Base-by-base conservation (phyloP, 805 yeast genomes). In the Metschnikowia borealis region DNA sequence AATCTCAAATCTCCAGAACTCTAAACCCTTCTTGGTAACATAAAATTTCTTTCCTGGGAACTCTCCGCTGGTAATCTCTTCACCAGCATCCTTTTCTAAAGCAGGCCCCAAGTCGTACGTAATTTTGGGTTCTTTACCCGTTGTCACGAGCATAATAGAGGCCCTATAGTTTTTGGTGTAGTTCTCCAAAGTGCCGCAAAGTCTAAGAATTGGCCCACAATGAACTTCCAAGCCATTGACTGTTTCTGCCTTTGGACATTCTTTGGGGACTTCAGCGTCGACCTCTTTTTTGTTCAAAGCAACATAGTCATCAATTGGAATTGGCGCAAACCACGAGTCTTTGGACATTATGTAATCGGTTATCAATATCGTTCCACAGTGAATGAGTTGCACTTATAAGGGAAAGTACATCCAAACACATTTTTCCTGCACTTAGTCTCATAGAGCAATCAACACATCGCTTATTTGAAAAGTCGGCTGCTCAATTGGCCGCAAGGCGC, bases 201-300 rank as follows among this genome's bases (percentile, higher is more conserved):
- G 78, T 50, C 94, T 74, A 44, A 91, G 67, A 31, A 84, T 71
- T 0, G 98, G 98, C 1, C 98, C 98, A 63, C 88, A 83, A 45
- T 75, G 69, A 18, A 84, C 71, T 37, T 78, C 75, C n/a, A 74
- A 49, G 6, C 66, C 67, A n/a, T 59, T 66, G 33, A 66, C 47
- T 14, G 62, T 60, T 8, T 60, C 63, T 2, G 60, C 58, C 8
- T 50, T 52, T 2, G 78, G 78, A 40, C 62, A 54, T 31, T 55
- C 48, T 14, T 60, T 60, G 15, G 77, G 75, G 5, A 65, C 65
- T 20, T 59, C 46, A 5, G 42, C 52, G 15, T 55, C 58, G 38
- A 57, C 48, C 21, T 50, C 44, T 38, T 60, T 54, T 20, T 52
- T 41, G 48, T 69, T 69, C 54, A 70, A 53, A 14, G 54, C 57